These are phyloP conservation scores for Trebouxia sp. DNA, from an alignment of 139 green algal species.

Conservation along the genomic window DNA sequence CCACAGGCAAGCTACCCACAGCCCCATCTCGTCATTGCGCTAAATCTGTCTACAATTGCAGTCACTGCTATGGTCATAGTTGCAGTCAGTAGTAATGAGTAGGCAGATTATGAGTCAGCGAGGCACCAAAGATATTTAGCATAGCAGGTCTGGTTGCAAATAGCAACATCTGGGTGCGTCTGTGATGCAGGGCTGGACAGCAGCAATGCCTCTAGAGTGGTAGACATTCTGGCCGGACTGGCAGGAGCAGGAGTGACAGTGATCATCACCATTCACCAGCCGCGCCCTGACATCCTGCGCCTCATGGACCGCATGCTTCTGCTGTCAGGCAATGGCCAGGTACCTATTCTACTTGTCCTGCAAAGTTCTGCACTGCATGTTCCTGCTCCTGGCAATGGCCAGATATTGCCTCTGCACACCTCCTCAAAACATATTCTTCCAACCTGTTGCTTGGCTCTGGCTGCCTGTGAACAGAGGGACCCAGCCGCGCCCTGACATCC, in stretches of 20 bases:
- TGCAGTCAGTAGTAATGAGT: neutral
- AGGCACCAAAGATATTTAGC: neutral
- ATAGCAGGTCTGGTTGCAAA: neutral
- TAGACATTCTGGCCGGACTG: constrained; percentile 65
- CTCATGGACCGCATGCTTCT: constrained; percentile 64
- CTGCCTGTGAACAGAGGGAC: too few relatives aligned
- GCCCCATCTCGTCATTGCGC: too few relatives aligned
- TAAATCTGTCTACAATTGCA: neutral
- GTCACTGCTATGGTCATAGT: neutral
- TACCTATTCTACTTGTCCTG: constrained; percentile 21
- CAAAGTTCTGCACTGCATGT: too few relatives aligned
- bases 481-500: constrained; percentile 70
- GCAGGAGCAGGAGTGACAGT: constrained; percentile 50
- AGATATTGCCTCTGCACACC: too few relatives aligned
- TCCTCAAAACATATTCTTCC: too few relatives aligned
- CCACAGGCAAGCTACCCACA: constrained; percentile 50
- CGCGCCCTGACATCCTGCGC: constrained; percentile 64
- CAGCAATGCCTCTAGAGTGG: constrained; percentile 67
- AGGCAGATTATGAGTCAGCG: neutral
- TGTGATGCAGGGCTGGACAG: constrained; percentile 51
- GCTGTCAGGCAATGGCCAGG: constrained; percentile 53
- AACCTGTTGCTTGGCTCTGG: too few relatives aligned
- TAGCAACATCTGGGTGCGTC: constrained; percentile 38
- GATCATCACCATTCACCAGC: constrained; percentile 73
- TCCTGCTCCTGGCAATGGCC: too few relatives aligned